Evolutionary conservation across 2,329 filamentous ascomycete genomes (phyloP), one percentile per base, ranked within the genome.

Genomic region (Remersonia thermophila): DNA sequence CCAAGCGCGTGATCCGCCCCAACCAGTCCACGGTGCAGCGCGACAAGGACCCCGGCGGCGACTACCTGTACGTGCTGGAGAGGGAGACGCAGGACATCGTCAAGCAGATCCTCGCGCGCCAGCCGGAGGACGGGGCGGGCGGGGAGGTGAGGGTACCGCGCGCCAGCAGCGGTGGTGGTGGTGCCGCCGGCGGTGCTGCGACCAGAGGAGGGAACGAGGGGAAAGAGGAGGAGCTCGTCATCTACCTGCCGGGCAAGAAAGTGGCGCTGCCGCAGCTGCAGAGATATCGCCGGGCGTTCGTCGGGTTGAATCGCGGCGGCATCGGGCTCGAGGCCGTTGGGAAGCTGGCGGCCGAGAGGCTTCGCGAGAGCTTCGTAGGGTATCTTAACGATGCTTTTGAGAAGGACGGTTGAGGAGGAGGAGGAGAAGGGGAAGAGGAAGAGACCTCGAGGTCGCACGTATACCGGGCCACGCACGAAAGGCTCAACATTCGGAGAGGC

Each of bases 1-100:
- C 20, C 5, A 64, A 69, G 40, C 83, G 81, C 53, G 56, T 71
- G 4, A 69, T 91, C 35, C 67, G 69, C 48, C 82, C 83, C 1
- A 87, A 93, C 55, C 71, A 77, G 52, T 80, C 83, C 3, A 87
- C 84, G 0, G 71, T 86, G 18, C 66, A 72, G 52, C 60, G 72
- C 17, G 65, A 70, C 38, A 60, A 66, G 65, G 68, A 83, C 65
- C 66, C 77, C 54, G 50, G 76, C 60, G 54, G 77, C 53, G 80
- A 87, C 52, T 87, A 86, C 54, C 66, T 93, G 35, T 86, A 91
- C 54, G 69, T 84, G 41, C 66, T 93, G 16, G 84, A 93, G 57
- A 74, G 74, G 44, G 77, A 77, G 53, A 89, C 83, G 7, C 83
- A 86, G 47, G 80, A 80, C 36, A 72, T 93, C 20, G 69, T 91